These are phyloP conservation scores for Pleurostoma richardsiae DNA, from an alignment of 2,329 filamentous ascomycete species.

Conservation along the genomic window DNA sequence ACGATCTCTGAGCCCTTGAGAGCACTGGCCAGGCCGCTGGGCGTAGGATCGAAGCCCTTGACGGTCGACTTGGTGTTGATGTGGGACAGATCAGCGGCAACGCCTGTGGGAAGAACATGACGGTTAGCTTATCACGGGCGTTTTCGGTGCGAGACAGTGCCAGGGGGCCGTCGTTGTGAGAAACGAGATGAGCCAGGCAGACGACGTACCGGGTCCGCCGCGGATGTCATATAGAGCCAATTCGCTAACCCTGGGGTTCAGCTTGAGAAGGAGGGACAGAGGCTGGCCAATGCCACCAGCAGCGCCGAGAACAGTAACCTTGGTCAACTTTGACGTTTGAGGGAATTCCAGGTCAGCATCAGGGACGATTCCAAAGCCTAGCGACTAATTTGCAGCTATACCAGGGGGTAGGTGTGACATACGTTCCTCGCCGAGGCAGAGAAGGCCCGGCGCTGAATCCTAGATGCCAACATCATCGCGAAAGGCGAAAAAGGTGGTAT, in stretches of 20 bases:
- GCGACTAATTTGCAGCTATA: no score
- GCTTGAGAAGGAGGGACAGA: slow-evolving; percentile 95
- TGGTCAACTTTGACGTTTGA: slow-evolving; percentile 65
- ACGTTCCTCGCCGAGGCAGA: slow-evolving; percentile 75
- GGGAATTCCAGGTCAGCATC: slow-evolving; percentile 11
- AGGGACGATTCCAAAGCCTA: background rate
- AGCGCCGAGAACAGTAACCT: slow-evolving; percentile 95
- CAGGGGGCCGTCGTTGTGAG: no score
- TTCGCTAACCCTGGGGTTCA: slow-evolving; percentile 90
- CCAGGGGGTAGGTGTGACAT: slow-evolving; percentile 13
- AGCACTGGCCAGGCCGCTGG: slow-evolving; percentile 69
- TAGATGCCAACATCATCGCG: slow-evolving; percentile 72
- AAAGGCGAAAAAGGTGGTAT: background rate
- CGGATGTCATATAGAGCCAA: slow-evolving; percentile 98
- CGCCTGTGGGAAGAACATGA: slow-evolving; percentile 55
- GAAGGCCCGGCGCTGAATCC: slow-evolving; percentile 73
- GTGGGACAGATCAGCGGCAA: slow-evolving; percentile 96
- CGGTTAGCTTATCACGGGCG: slow-evolving; percentile 14
- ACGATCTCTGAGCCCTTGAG: slow-evolving; percentile 90
- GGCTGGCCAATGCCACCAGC: slow-evolving; percentile 98
- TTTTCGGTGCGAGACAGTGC: no score
- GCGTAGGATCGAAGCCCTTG: slow-evolving; percentile 78
- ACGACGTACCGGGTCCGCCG: slow-evolving; percentile 75
- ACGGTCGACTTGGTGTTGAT: slow-evolving; percentile 98
- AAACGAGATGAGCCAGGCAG: background rate